Evolutionary conservation across 306 rosid species (phyloP), one percentile per base, ranked within the genome.

Genomic region (Dalbergia oliveri): DNA sequence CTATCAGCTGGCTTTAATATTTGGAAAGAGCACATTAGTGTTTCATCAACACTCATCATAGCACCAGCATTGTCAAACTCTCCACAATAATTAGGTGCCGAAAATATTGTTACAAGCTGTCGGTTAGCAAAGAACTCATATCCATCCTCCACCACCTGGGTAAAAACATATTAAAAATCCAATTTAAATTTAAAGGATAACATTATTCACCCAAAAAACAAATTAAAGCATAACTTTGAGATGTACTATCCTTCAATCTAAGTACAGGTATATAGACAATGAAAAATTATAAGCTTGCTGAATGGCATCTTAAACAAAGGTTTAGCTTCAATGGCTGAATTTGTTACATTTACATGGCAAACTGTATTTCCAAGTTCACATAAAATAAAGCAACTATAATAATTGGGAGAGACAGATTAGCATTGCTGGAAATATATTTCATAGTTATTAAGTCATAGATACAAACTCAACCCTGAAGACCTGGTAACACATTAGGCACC

Each of bases 131-230:
- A 95, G 76, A 95, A 95, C 79, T 93, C 96, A 35, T 91, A 95
- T 33, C 99, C 99, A 86, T 93, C 99, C 85, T 95, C 97, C 79
- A 95, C 98, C 82, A 95, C 99, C 98, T 95, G 89, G 89, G 80
- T 81, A 76, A 84, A 21, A 65, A 41, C 19, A 76, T 60, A 79
- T 50, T 6, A 53, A 9, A 66, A 66, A 73, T 66, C 62, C 59
- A 85, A 50, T 59, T 65, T 45, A 84, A 51, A 45, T 31, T 56
- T 62, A 59, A 45, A 72, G 70, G 50, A 78, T 34, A 31, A 26
- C 39, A 23, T 41, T 49, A 26, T 26, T 26, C 31, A 26, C 31
- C 31, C 31, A 26, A 26, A 21, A 26, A 26, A 26, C 31, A 26
- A 26, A 26, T 26, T 26, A 2, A 45, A 72, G 70, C 57, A 78